phyloP scores from a whole-genome alignment of 257 asterid species.

The Jasminum sambac region DNA sequence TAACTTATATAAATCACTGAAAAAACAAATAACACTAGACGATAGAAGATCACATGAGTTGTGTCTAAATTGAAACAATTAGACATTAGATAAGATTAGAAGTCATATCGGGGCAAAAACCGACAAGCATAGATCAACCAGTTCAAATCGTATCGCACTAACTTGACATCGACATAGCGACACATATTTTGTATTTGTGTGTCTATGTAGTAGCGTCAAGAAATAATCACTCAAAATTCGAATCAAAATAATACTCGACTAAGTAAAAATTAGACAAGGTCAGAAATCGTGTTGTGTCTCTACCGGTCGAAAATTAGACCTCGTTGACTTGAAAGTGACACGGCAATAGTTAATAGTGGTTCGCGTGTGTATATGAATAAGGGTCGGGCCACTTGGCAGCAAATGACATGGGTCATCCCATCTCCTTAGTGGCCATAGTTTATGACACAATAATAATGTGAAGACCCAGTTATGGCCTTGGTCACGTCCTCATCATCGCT shows the following conservation, averaged over 20 bases:
- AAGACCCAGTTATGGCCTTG: conserved; percentile 19
- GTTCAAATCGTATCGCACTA: background rate
- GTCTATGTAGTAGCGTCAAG: too few species aligned
- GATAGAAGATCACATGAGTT: background rate
- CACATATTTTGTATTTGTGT: too few species aligned
- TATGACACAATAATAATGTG: conserved; percentile 33
- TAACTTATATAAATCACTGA: background rate
- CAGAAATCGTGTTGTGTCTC: too few species aligned
- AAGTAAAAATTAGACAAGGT: too few species aligned
- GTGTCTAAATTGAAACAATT: too few species aligned
- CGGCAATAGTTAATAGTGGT: background rate
- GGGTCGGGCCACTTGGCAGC: conserved; percentile 2
- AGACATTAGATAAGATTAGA: background rate
- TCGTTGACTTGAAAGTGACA: too few species aligned
- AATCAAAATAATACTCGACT: too few species aligned
- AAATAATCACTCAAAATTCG: too few species aligned
- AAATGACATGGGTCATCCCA: conserved; percentile 33
- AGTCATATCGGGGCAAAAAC: background rate
- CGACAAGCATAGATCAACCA: background rate
- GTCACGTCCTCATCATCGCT: conserved; percentile 38
- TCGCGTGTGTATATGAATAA: background rate
- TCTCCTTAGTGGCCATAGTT: conserved; percentile 33
- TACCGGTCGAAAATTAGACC: too few species aligned
- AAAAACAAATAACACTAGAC: background rate
- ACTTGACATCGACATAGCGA: too few species aligned